Evolutionary conservation across 1,284 basidiomycete genomes (phyloP).

Genomic region (Cutaneotrichosporon cavernicola): DNA sequence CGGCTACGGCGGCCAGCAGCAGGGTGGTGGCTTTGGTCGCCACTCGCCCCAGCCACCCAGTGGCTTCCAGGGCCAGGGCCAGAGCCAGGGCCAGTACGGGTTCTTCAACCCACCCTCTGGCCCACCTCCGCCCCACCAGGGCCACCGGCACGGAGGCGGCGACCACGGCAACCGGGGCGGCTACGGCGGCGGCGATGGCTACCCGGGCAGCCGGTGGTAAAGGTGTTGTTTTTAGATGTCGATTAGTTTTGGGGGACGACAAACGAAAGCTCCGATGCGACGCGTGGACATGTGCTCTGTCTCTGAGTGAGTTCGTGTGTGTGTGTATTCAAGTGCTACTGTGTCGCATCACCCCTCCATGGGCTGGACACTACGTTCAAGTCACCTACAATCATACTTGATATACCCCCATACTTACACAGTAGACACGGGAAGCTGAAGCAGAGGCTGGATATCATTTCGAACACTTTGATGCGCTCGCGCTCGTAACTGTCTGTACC

Average conservation of each 20-base stretch:
- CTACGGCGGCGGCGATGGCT: slow-evolving; percentile 6
- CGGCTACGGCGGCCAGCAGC: neutral
- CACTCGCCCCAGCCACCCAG: neutral
- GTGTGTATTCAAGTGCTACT: too few relatives aligned
- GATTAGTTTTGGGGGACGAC: neutral
- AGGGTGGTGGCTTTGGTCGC: slow-evolving; percentile 5
- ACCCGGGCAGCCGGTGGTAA: slow-evolving; percentile 6
- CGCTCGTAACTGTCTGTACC: too few relatives aligned
- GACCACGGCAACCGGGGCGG: neutral
- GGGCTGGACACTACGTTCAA: too few relatives aligned
- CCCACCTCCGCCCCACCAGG: slow-evolving; percentile 6
- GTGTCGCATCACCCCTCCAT: too few relatives aligned
- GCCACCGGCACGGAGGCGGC: neutral
- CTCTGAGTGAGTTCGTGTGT: too few relatives aligned
- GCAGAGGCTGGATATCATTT: too few relatives aligned
- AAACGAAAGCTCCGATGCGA: neutral
- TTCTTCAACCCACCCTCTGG: slow-evolving; percentile 13
- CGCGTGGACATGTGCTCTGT: neutral
- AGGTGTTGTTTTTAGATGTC: neutral
- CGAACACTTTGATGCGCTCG: too few relatives aligned
- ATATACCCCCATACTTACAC: too few relatives aligned
- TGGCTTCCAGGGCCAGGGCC: slow-evolving; percentile 10
- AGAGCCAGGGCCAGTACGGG: slow-evolving; percentile 6
- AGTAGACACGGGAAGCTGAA: too few relatives aligned
- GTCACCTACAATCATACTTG: too few relatives aligned